Percentiles rank a stretch among this genome's conserved stretches.
Conservation (phyloP, 164 flowering plant genomes). For the Cinnamomum chago region DNA sequence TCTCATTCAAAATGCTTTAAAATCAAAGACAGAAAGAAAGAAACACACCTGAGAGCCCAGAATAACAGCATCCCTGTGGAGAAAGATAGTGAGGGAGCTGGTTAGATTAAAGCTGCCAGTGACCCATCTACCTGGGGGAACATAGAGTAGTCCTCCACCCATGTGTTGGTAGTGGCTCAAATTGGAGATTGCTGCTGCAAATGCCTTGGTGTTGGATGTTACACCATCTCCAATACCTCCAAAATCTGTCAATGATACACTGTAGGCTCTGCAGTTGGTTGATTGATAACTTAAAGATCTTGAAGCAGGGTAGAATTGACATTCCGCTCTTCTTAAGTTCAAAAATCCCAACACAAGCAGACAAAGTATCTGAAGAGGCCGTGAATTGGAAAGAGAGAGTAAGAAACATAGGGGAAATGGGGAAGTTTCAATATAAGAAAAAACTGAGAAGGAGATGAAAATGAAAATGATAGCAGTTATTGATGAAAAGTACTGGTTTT, state of each 20-base stretch:
- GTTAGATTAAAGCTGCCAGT: conserved; percentile 80
- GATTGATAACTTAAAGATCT: conserved; percentile 10
- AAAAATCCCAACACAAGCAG: neutral
- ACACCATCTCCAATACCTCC: conserved; percentile 73
- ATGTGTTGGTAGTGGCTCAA: conserved; percentile 37
- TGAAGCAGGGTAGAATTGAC: neutral
- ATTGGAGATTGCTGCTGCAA: conserved; percentile 42
- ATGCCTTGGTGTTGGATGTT: conserved; percentile 66
- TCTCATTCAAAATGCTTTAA: too few relatives aligned
- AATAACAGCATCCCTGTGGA: conserved; percentile 49
- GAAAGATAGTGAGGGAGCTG: conserved; percentile 63
- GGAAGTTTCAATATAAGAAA: too few relatives aligned
- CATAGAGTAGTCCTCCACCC: conserved; percentile 66
- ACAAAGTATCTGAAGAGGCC: neutral
- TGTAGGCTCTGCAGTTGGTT: conserved; percentile 40
- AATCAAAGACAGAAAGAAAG: neutral
- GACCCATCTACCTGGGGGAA: conserved; percentile 80
- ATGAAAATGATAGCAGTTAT: neutral
- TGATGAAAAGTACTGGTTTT: too few relatives aligned
- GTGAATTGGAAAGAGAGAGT: neutral
- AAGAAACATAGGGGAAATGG: neutral
- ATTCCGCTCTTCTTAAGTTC: neutral
- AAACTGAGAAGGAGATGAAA: neutral
- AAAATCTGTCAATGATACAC: conserved; percentile 51
- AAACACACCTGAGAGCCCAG: conserved; percentile 51